Evolutionary conservation across 371 early-diverging fungal species (phyloP).

Genomic region (Haplosporangium sp.): DNA sequence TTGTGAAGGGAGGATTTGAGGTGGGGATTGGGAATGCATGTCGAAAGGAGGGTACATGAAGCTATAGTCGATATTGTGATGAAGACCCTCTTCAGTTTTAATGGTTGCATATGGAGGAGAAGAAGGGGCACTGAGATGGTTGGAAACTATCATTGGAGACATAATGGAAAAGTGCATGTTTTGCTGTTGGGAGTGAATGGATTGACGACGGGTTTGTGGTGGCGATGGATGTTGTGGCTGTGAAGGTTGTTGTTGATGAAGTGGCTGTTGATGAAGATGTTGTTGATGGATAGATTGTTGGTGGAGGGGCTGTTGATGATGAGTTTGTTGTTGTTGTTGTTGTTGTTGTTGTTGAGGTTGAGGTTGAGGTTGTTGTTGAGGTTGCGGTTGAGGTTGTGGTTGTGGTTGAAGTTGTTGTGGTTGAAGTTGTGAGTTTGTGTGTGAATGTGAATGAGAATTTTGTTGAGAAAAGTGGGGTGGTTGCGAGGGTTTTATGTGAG

Average conservation of each 20-base stretch:
- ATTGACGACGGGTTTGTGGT: not conserved
- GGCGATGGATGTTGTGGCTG: constrained; percentile 9
- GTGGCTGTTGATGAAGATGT: not conserved
- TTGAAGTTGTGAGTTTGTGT: constrained; percentile 3
- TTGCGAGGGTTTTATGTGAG: constrained; percentile 14
- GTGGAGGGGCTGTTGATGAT: constrained; percentile 10
- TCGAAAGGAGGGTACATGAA: constrained; percentile 41
- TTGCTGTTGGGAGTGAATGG: constrained; percentile 9
- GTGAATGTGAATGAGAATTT: not conserved
- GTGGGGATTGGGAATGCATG: constrained; percentile 26
- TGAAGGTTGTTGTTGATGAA: not conserved
- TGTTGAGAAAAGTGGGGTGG: constrained; percentile 8
- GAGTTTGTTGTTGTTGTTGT: constrained; percentile 5
- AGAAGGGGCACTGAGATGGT: constrained; percentile 25
- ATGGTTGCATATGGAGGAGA: constrained; percentile 35
- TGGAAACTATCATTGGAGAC: constrained; percentile 36
- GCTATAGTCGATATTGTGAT: constrained; percentile 23
- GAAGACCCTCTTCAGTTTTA: constrained; percentile 41
- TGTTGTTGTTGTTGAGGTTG: constrained; percentile 3
- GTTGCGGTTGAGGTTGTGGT: constrained; percentile 13
- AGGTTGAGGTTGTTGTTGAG: constrained; percentile 10
- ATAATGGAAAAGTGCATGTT: constrained; percentile 26
- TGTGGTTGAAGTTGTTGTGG: constrained; percentile 14
- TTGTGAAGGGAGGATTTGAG: constrained; percentile 21
- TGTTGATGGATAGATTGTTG: constrained; percentile 16